Evolutionary conservation across 257 asterid species (phyloP), one percentile per base, ranked within the genome.

Genomic region (Jacaranda mimosifolia): DNA sequence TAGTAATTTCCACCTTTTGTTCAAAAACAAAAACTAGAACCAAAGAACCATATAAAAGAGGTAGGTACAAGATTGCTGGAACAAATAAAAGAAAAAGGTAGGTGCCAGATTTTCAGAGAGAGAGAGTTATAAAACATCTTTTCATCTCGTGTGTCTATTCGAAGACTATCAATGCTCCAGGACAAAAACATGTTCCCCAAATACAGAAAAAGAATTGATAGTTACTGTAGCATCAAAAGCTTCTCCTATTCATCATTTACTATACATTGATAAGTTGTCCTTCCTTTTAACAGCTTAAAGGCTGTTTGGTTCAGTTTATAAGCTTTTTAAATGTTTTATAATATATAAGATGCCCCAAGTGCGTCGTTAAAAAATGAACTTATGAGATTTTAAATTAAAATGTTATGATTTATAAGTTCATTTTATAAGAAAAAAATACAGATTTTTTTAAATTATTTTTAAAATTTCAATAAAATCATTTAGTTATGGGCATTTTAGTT

Each of bases 101-200:
- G 45, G 19, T 18, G 9, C 9, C 42, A 26, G 68, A 75, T 32
- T 63, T 59, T 40, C 72, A 51, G 49, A 79, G 8, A 58, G 19
- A 68, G 53, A 42, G 21, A 19, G 19, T 78, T 55, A 13, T 32
- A 15, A 45, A 72, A 6, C 42, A 48, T 51, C 18, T 9, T 53
- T 9, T 38, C 39, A 7, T 10, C 69, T n/a, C 38, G 21, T 38
- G 55, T 38, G 32, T n/a, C 19, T n/a, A 9, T 63, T 46, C 49
- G 35, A 73, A 36, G 21, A 62, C 51, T 35, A 49, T 18, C 40
- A 49, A 9, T 56, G 36, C 43, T 38, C 21, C 10, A 66, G 56
- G 38, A 73, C 43, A 73, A 38, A 66, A 57, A 39, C 56, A 26
- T 42, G 6, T 36, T 6, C 46, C 56, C 39, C 14, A 32, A 17